phyloP scores from a whole-genome alignment of 2,329 filamentous ascomycete genomes.

The Diaporthe sp. region DNA sequence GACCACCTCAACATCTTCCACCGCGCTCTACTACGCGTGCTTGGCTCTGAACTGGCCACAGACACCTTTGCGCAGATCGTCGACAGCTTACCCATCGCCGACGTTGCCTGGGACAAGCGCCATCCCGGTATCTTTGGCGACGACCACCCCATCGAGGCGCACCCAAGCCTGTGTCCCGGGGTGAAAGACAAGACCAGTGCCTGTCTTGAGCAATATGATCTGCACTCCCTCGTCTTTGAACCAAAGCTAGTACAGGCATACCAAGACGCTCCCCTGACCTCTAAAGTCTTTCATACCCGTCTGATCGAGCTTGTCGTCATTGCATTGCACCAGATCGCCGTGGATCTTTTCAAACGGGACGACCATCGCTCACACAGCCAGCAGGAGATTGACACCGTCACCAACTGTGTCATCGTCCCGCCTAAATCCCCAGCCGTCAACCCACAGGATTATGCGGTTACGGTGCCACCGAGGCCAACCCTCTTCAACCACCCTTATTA shows the following conservation, averaged over 20 bases:
- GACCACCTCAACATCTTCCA: constrained; percentile 14
- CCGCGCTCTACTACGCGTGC: constrained; percentile 16
- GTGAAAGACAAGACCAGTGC: constrained; percentile 28
- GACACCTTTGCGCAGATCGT: constrained; percentile 29
- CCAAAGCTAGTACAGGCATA: constrained; percentile 47
- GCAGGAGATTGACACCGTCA: constrained; percentile 40
- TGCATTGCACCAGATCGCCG: constrained; percentile 50
- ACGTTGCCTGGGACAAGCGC: constrained; percentile 18
- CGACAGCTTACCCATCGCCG: constrained; percentile 25
- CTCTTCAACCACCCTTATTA: constrained; percentile 50
- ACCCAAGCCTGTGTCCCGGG: constrained; percentile 36
- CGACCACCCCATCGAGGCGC: constrained; percentile 27
- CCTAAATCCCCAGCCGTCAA: constrained; percentile 34
- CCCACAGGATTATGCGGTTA: not conserved
- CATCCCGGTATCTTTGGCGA: constrained; percentile 15
- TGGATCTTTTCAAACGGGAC: constrained; percentile 42
- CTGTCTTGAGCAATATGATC: constrained; percentile 25
- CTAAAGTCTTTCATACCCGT: constrained; percentile 47
- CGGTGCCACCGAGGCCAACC: constrained; percentile 41
- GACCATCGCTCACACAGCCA: constrained; percentile 18
- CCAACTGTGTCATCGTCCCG: constrained; percentile 17
- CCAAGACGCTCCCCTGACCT: constrained; percentile 45
- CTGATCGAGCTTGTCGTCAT: constrained; percentile 51
- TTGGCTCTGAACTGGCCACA: constrained; percentile 12
- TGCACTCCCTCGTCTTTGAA: constrained; percentile 15